Evolutionary conservation across 345 rosid species (phyloP).

Genomic region (Arabis alpina): DNA sequence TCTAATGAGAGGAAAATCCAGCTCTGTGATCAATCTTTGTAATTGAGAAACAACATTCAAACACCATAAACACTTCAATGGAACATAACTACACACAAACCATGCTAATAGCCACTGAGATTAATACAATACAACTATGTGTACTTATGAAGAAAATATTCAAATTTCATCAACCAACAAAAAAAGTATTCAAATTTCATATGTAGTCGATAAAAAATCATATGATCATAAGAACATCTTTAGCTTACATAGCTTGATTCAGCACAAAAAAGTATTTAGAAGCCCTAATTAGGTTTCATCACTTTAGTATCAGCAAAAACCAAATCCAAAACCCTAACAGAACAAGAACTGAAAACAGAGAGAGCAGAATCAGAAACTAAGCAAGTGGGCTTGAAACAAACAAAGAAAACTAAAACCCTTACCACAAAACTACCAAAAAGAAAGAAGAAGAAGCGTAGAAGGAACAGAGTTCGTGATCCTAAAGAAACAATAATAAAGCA

Average conservation of each 20-base stretch:
- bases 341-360: slow-evolving; percentile 14
- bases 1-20: slow-evolving; percentile 1
- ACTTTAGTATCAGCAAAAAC: neutral
- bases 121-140: neutral
- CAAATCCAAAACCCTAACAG: neutral
- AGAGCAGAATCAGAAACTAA: slow-evolving; percentile 6
- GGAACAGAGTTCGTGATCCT: slow-evolving; percentile 31
- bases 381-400: neutral
- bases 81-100: neutral
- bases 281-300: neutral
- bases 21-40: slow-evolving; percentile 6
- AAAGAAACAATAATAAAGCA: neutral
- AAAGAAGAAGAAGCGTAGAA: slow-evolving; percentile 10
- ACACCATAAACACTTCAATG: neutral
- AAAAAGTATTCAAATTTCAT: neutral
- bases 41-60: slow-evolving; percentile 7
- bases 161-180: neutral
- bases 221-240: slow-evolving; percentile 9
- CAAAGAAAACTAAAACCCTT: neutral
- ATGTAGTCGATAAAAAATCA: neutral
- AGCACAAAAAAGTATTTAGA: too few relatives aligned
- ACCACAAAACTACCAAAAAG: slow-evolving; percentile 11
- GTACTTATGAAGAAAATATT: slow-evolving; percentile 6
- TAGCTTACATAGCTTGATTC: slow-evolving; percentile 1
- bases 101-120: neutral